These are phyloP conservation scores for Cutaneotrichosporon cyanovorans DNA, from an alignment of 1,284 basidiomycete species.

Conservation along the genomic window DNA sequence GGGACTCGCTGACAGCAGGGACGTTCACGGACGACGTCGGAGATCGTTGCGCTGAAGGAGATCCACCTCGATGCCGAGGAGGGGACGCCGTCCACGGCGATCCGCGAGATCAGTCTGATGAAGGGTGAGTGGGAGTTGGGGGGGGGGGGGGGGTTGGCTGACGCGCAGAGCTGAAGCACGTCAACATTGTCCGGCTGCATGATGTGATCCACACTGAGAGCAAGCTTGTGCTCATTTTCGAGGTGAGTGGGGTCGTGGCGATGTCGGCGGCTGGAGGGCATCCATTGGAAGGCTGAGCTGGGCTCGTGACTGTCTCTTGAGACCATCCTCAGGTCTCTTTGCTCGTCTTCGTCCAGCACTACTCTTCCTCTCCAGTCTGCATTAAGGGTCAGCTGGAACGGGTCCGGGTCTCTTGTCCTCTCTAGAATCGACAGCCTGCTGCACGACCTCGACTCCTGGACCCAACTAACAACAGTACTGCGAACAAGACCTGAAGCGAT, in stretches of 20 bases:
- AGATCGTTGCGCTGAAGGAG: constrained; percentile 85
- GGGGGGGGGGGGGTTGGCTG: neutral
- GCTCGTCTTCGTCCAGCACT: too few relatives aligned
- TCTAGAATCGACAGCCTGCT: too few relatives aligned
- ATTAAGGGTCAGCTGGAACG: too few relatives aligned
- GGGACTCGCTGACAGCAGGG: constrained; percentile 54
- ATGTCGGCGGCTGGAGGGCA: too few relatives aligned
- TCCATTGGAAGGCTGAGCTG: too few relatives aligned
- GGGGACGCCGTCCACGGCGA: constrained; percentile 93
- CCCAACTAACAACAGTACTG: constrained; percentile 29
- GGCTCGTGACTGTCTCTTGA: too few relatives aligned
- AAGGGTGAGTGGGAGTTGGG: constrained; percentile 50
- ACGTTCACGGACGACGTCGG: constrained; percentile 65
- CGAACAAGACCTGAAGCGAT: constrained; percentile 75
- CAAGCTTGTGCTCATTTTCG: constrained; percentile 95
- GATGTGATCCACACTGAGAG: constrained; percentile 97
- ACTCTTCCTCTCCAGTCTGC: too few relatives aligned
- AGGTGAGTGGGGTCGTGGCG: constrained; percentile 44
- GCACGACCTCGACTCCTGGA: too few relatives aligned
- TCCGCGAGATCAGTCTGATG: constrained; percentile 91
- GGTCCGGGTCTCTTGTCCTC: too few relatives aligned
- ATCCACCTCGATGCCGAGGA: constrained; percentile 97
- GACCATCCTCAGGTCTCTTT: too few relatives aligned
- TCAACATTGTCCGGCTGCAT: constrained; percentile 87
- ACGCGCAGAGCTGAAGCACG: constrained; percentile 72